Evolutionary conservation across 352 stramenopile species (phyloP).

Genomic region (Globisporangium lucens): DNA sequence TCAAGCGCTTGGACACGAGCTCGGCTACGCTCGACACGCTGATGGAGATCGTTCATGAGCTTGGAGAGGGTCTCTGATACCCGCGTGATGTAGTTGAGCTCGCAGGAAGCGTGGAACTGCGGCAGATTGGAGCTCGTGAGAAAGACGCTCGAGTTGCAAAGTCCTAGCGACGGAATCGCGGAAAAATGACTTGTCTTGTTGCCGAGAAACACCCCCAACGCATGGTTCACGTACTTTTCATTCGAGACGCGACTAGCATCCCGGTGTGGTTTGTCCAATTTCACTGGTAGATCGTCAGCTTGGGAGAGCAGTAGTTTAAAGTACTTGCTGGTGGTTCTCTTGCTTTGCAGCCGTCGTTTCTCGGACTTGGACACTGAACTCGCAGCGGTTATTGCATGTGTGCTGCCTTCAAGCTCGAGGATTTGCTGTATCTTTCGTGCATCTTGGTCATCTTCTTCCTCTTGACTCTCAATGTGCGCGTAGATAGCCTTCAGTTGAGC

Average conservation of each 20-base stretch:
- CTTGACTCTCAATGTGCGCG: background rate
- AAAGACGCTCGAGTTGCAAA: conserved; percentile 28
- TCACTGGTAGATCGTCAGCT: background rate
- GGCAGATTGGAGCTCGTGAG: conserved; percentile 34
- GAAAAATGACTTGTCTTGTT: conserved; percentile 31
- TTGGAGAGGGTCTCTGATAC: conserved; percentile 34
- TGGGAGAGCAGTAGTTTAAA: conserved; percentile 19
- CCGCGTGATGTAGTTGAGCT: conserved; percentile 49
- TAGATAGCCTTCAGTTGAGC: conserved; percentile 18
- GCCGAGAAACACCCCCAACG: conserved; percentile 35
- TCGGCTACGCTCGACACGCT: conserved; percentile 43
- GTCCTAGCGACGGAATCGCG: conserved; percentile 25
- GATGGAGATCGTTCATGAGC: conserved; percentile 28
- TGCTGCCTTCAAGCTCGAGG: background rate
- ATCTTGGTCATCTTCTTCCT: conserved; percentile 8
- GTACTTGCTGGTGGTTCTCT: conserved; percentile 28
- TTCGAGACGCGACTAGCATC: conserved; percentile 24
- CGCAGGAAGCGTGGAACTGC: conserved; percentile 43
- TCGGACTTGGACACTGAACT: conserved; percentile 18
- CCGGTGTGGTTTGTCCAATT: background rate
- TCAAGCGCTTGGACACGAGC: conserved; percentile 27
- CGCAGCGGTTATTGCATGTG: conserved; percentile 1
- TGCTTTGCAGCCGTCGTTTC: conserved; percentile 24
- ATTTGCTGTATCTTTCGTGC: conserved; percentile 2
- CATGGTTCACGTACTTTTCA: conserved; percentile 43